A percentile compares a stretch with the other conserved stretches of the same genome.
These are phyloP conservation scores for Lactuca saligna DNA, from an alignment of 129 eudicot genomes.

Conservation along the genomic window DNA sequence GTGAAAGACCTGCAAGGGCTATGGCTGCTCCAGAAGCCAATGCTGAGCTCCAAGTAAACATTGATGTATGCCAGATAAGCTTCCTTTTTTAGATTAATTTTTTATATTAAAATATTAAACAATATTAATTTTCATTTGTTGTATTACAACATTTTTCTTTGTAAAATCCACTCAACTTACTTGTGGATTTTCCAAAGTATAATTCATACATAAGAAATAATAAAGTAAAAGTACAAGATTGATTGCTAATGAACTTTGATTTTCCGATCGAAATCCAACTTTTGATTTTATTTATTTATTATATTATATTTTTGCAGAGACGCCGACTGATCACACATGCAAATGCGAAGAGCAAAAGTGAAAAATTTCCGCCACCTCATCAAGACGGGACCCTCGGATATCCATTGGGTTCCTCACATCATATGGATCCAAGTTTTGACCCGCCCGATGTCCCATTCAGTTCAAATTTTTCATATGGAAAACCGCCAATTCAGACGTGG, in stretches of 20 bases:
- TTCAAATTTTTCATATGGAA: conserved; percentile 63
- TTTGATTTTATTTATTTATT: not conserved
- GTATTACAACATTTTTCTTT: too few species aligned
- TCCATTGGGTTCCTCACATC: conserved; percentile 81
- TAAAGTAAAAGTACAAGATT: too few species aligned
- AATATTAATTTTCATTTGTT: too few species aligned
- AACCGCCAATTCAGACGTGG: conserved; percentile 81
- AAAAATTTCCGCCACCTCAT: conserved; percentile 87
- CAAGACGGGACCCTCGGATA: conserved; percentile 78
- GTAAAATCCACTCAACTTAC: too few species aligned
- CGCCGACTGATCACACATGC: conserved; percentile 73
- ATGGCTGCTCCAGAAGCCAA: conserved; percentile 91
- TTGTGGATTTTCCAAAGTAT: too few species aligned
- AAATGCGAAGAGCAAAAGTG: conserved; percentile 85
- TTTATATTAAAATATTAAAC: not conserved
- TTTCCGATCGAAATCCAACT: too few species aligned
- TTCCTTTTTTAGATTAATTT: not conserved
- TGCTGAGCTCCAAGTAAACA: conserved; percentile 80
- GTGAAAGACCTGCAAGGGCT: conserved; percentile 62
- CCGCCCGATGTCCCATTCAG: conserved; percentile 71
- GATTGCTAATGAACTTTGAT: too few species aligned
- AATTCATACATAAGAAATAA: too few species aligned
- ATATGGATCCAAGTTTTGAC: conserved; percentile 63
- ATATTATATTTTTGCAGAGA: conserved; percentile 39
- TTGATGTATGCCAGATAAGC: conserved; percentile 62